Conservation (phyloP, 2,329 filamentous ascomycete genomes). For the Zopfia rhizophila region DNA sequence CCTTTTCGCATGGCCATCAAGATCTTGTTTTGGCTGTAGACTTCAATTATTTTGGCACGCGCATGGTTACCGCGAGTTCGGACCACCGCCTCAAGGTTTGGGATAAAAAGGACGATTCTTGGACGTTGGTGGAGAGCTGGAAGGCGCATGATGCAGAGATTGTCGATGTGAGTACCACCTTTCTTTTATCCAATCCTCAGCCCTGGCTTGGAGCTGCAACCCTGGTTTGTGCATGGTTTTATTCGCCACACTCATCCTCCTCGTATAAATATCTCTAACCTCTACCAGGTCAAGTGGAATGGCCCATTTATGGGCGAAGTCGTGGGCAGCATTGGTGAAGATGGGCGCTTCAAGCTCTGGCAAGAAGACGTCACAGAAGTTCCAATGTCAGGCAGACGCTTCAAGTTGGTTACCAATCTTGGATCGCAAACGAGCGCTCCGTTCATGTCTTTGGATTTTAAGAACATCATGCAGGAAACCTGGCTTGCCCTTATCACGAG, state of each 20-base stretch:
- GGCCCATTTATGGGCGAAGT: slow-evolving; percentile 89
- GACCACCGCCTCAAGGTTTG: slow-evolving; percentile 95
- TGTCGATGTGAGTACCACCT: slow-evolving; percentile 72
- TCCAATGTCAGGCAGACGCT: slow-evolving; percentile 78
- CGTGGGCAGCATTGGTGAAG: slow-evolving; percentile 86
- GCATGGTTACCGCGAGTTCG: slow-evolving; percentile 89
- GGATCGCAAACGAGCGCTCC: slow-evolving; percentile 74
- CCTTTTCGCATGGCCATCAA: slow-evolving; percentile 78
- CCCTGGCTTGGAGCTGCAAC: slow-evolving; percentile 21
- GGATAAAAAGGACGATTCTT: slow-evolving; percentile 80
- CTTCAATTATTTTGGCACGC: slow-evolving; percentile 92
- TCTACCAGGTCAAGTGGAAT: slow-evolving; percentile 84
- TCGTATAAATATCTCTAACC: slow-evolving; percentile 28
- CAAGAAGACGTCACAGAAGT: slow-evolving; percentile 86
- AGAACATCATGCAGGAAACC: slow-evolving; percentile 83
- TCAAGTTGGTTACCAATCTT: slow-evolving; percentile 74
- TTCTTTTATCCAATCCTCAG: slow-evolving; percentile 26
- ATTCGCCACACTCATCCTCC: slow-evolving; percentile 24
- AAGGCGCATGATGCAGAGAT: slow-evolving; percentile 90
- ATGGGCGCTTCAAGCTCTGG: slow-evolving; percentile 92
- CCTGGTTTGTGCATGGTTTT: slow-evolving; percentile 29
- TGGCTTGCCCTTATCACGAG: slow-evolving; percentile 86
- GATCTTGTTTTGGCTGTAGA: slow-evolving; percentile 86
- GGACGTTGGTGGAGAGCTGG: slow-evolving; percentile 88
- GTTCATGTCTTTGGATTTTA: slow-evolving; percentile 84